Evolutionary conservation across 1,284 basidiomycete species (phyloP), one percentile per base, ranked within the genome.

Genomic region (Apiotrichum laibachii): DNA sequence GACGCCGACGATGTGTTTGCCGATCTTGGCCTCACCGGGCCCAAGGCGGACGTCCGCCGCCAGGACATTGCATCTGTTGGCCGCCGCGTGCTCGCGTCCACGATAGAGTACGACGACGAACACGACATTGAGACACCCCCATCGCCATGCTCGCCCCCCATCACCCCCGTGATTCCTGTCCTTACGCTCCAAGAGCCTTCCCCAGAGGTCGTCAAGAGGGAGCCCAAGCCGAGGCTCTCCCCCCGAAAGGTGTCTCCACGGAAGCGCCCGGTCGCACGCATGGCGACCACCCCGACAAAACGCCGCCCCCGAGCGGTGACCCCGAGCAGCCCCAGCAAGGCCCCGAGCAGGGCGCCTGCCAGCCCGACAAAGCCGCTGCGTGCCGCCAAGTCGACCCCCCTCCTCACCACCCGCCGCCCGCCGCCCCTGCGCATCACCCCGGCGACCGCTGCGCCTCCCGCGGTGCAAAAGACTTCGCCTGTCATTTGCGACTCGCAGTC

Each of bases 401-500:
- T 48, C 13, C 46, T 64, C 26, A 46, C 13, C 13, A 40, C 34
- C 34, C 53, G 53, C 11, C 44, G 48, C 47, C 56, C 42, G 60
- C 59, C 31, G 57, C 69, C 19, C 50, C 42, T 72, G 22, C 48
- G 58, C 31, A 67, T 72, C 22, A 66, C 70, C 0, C 60, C 68
- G 1, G 64, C 68, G 0, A 49, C 59, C 15, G 64, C 67, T 6
- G 76, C 72, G 4, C 63, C 72, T 2, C 75, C 76, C 4, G 62
- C 69, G 1, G 50, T 76, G 8, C 62, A 67, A 13, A 45, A 34
- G 2, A 22, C 47, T 8, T 65, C 70, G 0, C 70, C 74, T 1
- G 66, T 78, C 12, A 61, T 77, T 7, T 79, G 77, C 62, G 76
- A 79, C 55, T 76, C 77, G 2, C 53, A 63, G 16, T 69, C 67